Percentiles rank a stretch among this genome's conserved stretches.
Evolutionary conservation across 2,329 filamentous ascomycete genomes (phyloP).

Genomic region (Teratosphaeria pseudoeucalypti): DNA sequence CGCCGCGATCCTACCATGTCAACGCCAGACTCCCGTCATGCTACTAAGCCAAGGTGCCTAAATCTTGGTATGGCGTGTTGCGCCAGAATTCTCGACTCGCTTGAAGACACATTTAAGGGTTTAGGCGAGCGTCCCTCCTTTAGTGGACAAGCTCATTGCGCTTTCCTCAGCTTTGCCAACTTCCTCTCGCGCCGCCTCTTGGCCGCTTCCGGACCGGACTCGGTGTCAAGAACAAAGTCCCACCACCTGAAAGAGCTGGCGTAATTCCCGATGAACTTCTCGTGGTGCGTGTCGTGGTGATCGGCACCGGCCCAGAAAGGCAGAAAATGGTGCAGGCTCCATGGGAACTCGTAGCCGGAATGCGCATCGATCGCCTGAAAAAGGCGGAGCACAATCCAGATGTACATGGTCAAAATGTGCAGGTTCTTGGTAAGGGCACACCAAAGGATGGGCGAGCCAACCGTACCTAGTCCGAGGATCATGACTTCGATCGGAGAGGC

Average conservation of each 20-base stretch:
- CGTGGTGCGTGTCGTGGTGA: constrained; percentile 94
- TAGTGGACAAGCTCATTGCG: constrained; percentile 38
- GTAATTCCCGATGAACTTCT: constrained; percentile 98
- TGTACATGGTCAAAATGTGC: constrained; percentile 95
- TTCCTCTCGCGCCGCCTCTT: constrained; percentile 75
- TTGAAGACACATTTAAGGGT: background rate
- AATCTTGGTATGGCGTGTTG: background rate
- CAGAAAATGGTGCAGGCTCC: constrained; percentile 88
- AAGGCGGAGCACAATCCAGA: constrained; percentile 84
- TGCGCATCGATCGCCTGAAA: constrained; percentile 98
- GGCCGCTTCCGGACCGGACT: constrained; percentile 77
- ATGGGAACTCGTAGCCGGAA: constrained; percentile 96
- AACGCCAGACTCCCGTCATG: background rate
- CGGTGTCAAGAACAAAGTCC: constrained; percentile 89
- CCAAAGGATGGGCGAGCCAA: constrained; percentile 74
- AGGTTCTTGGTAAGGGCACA: constrained; percentile 73
- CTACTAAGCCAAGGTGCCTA: background rate
- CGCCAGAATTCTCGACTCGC: background rate
- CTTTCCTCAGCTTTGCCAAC: constrained; percentile 60
- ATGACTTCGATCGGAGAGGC: constrained; percentile 95
- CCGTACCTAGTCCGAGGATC: constrained; percentile 79
- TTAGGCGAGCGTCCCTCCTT: background rate
- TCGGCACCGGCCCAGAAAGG: constrained; percentile 97
- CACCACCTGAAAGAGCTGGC: constrained; percentile 98
- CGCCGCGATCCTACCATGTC: background rate